These are phyloP conservation scores for Beauveria asiatica DNA, from an alignment of 2,329 filamentous ascomycete genomes.

Conservation along the genomic window DNA sequence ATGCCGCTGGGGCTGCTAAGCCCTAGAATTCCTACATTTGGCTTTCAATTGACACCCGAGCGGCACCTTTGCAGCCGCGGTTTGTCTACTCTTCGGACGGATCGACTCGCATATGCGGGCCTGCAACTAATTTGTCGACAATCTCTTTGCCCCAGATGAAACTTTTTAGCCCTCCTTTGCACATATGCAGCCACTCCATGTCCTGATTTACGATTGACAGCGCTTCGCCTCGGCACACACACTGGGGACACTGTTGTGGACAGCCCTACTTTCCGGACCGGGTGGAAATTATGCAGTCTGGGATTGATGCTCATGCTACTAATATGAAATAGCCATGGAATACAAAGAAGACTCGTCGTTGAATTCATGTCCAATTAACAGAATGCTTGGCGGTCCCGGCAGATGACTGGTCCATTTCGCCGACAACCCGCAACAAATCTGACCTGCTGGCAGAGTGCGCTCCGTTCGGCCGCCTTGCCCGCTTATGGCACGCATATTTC, in stretches of 20 bases:
- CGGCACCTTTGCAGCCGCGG: background rate
- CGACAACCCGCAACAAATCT: conserved; percentile 7
- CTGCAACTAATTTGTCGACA: conserved; percentile 3
- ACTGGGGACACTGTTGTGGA: background rate
- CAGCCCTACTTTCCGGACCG: background rate
- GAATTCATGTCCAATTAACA: background rate
- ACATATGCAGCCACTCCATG: background rate
- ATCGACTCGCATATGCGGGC: conserved; percentile 2
- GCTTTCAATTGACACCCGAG: background rate
- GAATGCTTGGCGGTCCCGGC: conserved; percentile 6
- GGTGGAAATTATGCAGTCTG: conserved; percentile 6
- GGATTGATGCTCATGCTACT: conserved; percentile 5
- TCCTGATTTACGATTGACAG: background rate
- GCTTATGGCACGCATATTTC: conserved; percentile 6
- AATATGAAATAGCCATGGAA: background rate
- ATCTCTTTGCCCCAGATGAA: background rate
- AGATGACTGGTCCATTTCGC: conserved; percentile 12
- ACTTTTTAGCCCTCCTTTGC: background rate
- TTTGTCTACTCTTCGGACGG: background rate
- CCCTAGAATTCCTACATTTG: background rate
- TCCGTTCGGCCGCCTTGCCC: conserved; percentile 2
- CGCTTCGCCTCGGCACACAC: conserved; percentile 3
- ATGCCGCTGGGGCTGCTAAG: background rate
- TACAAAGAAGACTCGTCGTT: background rate
- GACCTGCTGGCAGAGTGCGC: conserved; percentile 8